Base-by-base conservation (phyloP, 2,329 filamentous ascomycete genomes). In the Beauveria australis region DNA sequence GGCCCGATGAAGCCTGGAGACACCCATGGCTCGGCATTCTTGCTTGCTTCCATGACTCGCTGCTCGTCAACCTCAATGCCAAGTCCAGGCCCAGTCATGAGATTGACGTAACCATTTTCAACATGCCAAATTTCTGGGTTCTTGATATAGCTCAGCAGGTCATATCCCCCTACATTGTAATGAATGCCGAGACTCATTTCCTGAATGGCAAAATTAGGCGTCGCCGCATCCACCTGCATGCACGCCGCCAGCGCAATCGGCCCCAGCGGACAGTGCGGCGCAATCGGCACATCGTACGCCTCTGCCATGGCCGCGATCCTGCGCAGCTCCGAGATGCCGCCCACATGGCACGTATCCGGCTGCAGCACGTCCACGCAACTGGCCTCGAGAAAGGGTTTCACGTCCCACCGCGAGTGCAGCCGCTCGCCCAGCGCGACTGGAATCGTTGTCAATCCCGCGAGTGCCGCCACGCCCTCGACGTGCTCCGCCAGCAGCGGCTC, bases 171-270 rank as follows among this genome's bases (percentile, higher is more conserved):
- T 0, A 79, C 81, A 66, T 92, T 92, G 69, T 92, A 92, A 70
- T 92, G 89, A 66, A 92, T 92, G 0, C 89, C 89, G 33, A 91
- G 68, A 58, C 85, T 87, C 89, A 91, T 91, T 71, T 92, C 89
- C 68, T 89, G 85, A 37, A 92, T 91, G 0, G 81, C 82, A 69
- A 88, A 91, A 70, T 88, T 91, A 22, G 79, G 79, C 22, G 75
- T 83, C 10, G 73, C 75, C 22, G 81, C 76, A 26, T 84, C 85
- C 1, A 91, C 81, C 64, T 91, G 88, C 46, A 91, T 77, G 60
- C 81, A 85, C 0, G 89, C 89, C 0, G 89, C 89, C 18, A 91
- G 75, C 0, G 89, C 87, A 54, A 92, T 87, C 0, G 89, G 88
- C 0, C 89, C 89, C 0, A 91, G 72, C 0, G 88, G 88, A 65